Percentiles rank a stretch among this genome's conserved stretches.
Conservation (phyloP, 2,329 filamentous ascomycete genomes). For the Geoglossum cookeanum region DNA sequence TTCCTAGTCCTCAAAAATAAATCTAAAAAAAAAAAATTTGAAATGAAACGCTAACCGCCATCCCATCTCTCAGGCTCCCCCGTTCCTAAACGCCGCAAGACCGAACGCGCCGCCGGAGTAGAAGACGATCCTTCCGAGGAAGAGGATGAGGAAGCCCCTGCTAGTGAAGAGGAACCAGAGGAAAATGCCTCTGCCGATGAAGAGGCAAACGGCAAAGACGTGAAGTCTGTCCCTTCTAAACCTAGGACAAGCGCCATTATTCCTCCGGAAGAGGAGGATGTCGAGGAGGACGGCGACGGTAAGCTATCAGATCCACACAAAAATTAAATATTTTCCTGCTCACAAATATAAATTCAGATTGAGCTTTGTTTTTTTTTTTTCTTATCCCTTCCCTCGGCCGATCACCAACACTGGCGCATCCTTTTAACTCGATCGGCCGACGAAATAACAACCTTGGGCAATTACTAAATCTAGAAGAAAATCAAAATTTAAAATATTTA, state of each 20-base stretch:
- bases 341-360: too few species aligned
- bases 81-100: constrained; percentile 4
- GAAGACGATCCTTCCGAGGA: not conserved
- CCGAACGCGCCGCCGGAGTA: not conserved
- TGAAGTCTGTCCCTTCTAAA: too few species aligned
- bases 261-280: not conserved
- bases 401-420: too few species aligned
- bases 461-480: too few species aligned
- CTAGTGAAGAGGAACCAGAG: not conserved
- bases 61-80: not conserved
- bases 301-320: too few species aligned
- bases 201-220: not conserved
- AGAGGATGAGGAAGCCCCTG: not conserved
- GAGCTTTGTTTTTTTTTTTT: too few species aligned
- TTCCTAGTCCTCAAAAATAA: not conserved
- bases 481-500: too few species aligned
- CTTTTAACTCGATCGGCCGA: too few species aligned
- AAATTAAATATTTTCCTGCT: too few species aligned
- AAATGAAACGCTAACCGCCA: not conserved
- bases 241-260: too few species aligned
- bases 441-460: too few species aligned
- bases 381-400: too few species aligned
- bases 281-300: not conserved
- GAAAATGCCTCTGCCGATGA: not conserved
- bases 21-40: not conserved